Evolutionary conservation across 805 yeast genomes (phyloP).

Genomic region (Peterozyma xylosa): DNA sequence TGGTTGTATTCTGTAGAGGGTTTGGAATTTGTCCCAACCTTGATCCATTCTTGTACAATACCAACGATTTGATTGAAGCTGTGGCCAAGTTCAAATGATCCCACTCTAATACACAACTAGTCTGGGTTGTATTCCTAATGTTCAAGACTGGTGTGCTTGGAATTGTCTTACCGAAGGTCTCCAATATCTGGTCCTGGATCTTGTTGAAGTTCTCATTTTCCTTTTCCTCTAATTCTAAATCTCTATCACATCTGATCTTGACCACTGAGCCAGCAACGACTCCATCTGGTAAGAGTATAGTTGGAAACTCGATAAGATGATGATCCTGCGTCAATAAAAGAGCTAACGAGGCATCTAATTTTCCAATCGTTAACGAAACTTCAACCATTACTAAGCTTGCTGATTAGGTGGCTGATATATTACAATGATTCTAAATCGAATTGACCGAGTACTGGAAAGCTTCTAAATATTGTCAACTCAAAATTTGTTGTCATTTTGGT

Average conservation of each 20-base stretch:
- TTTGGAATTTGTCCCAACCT: slow-evolving; percentile 79
- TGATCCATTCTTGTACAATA: slow-evolving; percentile 66
- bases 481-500: too few species aligned
- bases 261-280: slow-evolving; percentile 91
- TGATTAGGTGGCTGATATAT: too few species aligned
- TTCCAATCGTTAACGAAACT: slow-evolving; percentile 91
- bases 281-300: slow-evolving; percentile 82
- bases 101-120: slow-evolving; percentile 94
- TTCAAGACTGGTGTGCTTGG: slow-evolving; percentile 69
- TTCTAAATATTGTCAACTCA: too few species aligned
- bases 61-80: slow-evolving; percentile 66
- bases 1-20: slow-evolving; percentile 69
- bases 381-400: slow-evolving; percentile 51
- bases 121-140: slow-evolving; percentile 79
- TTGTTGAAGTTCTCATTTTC: slow-evolving; percentile 52
- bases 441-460: too few species aligned
- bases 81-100: slow-evolving; percentile 80
- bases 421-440: too few species aligned
- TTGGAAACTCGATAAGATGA: slow-evolving; percentile 94
- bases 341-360: slow-evolving; percentile 91
- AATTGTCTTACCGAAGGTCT: slow-evolving; percentile 61
- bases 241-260: slow-evolving; percentile 76
- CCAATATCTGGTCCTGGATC: slow-evolving; percentile 68
- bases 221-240: slow-evolving; percentile 51
- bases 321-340: slow-evolving; percentile 81